phyloP scores from a whole-genome alignment of 108 stramenopile genomes.

The Skeletonema tropicum region DNA sequence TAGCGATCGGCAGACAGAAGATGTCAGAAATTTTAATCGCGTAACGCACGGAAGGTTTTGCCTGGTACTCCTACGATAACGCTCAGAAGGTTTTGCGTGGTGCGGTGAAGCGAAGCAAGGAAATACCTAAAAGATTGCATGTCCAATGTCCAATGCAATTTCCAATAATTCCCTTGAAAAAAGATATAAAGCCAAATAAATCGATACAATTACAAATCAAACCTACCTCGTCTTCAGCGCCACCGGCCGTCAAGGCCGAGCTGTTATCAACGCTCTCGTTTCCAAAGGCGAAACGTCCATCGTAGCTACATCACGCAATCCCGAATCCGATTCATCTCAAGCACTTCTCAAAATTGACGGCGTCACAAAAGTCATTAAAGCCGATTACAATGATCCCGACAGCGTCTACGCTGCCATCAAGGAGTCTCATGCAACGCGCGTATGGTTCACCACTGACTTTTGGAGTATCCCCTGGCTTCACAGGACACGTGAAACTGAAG shows the following conservation, averaged over 20 bases:
- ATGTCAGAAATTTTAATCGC: too few species aligned
- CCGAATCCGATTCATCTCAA: conserved; percentile 23
- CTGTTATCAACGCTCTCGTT: conserved; percentile 35
- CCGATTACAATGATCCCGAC: conserved; percentile 37
- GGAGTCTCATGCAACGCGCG: conserved; percentile 34
- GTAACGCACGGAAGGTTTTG: too few species aligned
- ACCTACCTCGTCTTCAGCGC: conserved; percentile 36
- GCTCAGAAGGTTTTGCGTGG: too few species aligned
- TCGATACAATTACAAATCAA: conserved; percentile 12
- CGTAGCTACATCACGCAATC: conserved; percentile 38
- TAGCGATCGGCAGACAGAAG: too few species aligned
- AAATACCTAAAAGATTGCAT: too few species aligned
- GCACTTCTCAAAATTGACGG: conserved; percentile 13
- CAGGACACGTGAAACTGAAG: conserved; percentile 22
- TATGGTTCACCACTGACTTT: conserved; percentile 46
- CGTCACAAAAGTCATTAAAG: conserved; percentile 24
- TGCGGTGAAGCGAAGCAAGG: too few species aligned
- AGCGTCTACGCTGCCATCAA: conserved; percentile 31
- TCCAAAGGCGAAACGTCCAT: conserved; percentile 33
- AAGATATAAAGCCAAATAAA: too few species aligned
- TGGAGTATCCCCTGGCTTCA: conserved; percentile 22
- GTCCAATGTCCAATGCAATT: too few species aligned
- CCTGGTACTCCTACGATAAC: too few species aligned
- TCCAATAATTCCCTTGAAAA: too few species aligned
- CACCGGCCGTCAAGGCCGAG: conserved; percentile 37